Base-by-base conservation (phyloP, 1,139 yeast genomes). In the Debaryomyces robertsiae region DNA sequence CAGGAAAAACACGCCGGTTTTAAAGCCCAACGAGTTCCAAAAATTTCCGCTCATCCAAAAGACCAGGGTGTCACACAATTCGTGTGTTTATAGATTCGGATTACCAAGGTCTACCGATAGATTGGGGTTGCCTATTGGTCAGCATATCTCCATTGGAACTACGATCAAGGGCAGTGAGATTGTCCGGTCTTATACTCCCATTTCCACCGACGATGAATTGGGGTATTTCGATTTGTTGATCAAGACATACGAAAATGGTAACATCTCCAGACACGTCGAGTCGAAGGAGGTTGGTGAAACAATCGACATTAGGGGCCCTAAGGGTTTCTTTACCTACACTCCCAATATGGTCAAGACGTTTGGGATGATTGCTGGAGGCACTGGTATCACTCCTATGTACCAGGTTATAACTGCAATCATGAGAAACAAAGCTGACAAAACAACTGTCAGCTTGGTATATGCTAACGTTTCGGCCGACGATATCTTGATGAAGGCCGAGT, bases 371-470 rank as follows among this genome's bases (percentile, higher is more conserved):
- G 98, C 97, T 52, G 98, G 96, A 54, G 98, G 98, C 59, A 78
- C 95, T 36, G 98, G 98, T 66, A 89, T 93, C 66, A 88, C 97
- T 23, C 98, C 98, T 47, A 76, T 91, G 74, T 90, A 77, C 75
- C 98, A 93, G 70, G 69, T 93, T 62, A 66, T 88, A 50, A 82
- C 80, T 53, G 81, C 81, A 49, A 76, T 85, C 55, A 69, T 83
- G 60, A 74, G 75, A 55, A 81, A 90, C 72, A 89, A 94, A 33
- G 68, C 67, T 28, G 98, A 91, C 69, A 84, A 86, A 63, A 93
- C 98, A 57, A 84, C 85, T 73, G 79, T 93, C 48, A 75, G 81
- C 52, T 75, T 93, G 56, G 65, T 84, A 59, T 90, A 87, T 68
- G 97, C 96, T 51, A 84, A 83, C 63, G 79, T 82, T 61, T 68